Conservation (phyloP, 768 basidiomycete genomes). For the Russula griseocarnosa region DNA sequence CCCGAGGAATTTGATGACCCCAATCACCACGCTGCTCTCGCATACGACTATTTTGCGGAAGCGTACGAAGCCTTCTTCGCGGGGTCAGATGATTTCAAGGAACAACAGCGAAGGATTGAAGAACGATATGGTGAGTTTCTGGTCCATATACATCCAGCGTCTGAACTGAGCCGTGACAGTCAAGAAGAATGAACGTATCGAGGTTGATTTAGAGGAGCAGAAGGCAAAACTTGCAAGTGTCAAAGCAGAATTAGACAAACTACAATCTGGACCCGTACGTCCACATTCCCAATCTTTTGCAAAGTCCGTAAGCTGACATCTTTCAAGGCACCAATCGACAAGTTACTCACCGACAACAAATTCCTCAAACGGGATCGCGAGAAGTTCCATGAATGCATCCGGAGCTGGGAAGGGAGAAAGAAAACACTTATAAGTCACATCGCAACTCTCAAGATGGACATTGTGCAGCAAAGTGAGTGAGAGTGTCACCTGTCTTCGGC, state of each 20-base stretch:
- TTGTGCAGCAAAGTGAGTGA: constrained; percentile 51
- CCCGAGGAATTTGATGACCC: constrained; percentile 75
- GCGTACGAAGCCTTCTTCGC: constrained; percentile 68
- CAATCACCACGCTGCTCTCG: constrained; percentile 69
- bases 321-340: constrained; percentile 49
- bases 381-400: constrained; percentile 73
- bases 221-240: constrained; percentile 45
- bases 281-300: neutral
- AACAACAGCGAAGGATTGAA: constrained; percentile 66
- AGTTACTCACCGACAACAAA: constrained; percentile 58
- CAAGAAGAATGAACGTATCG: constrained; percentile 66
- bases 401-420: constrained; percentile 64
- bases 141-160: neutral
- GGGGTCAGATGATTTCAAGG: constrained; percentile 61
- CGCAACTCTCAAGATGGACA: constrained; percentile 61
- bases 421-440: constrained; percentile 65
- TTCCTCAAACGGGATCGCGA: constrained; percentile 67
- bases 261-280: constrained; percentile 60
- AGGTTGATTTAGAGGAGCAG: constrained; percentile 59
- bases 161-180: constrained; percentile 38
- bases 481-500: neutral
- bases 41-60: constrained; percentile 67
- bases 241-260: constrained; percentile 51
- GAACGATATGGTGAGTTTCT: constrained; percentile 63
- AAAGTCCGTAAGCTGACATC: constrained; percentile 2